These are phyloP conservation scores for Penicillium sp. DNA, from an alignment of 2,329 filamentous ascomycete species.

Conservation along the genomic window DNA sequence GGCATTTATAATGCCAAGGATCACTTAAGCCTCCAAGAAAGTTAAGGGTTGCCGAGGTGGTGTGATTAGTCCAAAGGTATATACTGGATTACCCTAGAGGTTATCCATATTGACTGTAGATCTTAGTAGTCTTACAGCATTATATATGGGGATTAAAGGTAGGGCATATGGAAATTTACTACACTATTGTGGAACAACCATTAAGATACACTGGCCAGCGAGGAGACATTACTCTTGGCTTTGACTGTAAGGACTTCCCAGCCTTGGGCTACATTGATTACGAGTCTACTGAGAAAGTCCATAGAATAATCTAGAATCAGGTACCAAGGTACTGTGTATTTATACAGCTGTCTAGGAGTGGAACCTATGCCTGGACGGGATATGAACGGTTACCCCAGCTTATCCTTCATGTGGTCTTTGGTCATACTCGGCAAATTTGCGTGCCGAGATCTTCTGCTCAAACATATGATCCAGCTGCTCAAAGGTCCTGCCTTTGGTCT, in stretches of 20 bases:
- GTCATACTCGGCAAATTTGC: neutral
- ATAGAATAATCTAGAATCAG: neutral
- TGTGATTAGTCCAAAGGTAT: no score
- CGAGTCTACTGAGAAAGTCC: neutral
- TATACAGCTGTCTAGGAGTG: neutral
- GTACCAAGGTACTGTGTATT: neutral
- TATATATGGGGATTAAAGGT: neutral
- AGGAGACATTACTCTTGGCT: neutral
- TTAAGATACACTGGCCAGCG: neutral
- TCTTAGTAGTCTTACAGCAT: neutral
- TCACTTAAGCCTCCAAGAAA: neutral
- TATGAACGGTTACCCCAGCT: neutral
- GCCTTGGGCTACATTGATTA: neutral
- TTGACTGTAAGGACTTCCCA: neutral
- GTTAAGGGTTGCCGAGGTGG: neutral
- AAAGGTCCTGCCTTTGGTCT: constrained; percentile 17
- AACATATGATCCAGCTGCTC: constrained; percentile 13
- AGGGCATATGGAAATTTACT: neutral
- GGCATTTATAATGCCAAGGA: neutral
- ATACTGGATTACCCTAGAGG: neutral
- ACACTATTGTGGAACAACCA: neutral
- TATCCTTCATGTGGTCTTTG: neutral
- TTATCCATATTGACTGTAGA: no score
- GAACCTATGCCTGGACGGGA: neutral
- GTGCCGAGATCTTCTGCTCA: neutral